Percentiles rank a stretch among this genome's conserved stretches.
phyloP scores from a whole-genome alignment of 176 grass and related monocot species.

The Paspalum vaginatum region DNA sequence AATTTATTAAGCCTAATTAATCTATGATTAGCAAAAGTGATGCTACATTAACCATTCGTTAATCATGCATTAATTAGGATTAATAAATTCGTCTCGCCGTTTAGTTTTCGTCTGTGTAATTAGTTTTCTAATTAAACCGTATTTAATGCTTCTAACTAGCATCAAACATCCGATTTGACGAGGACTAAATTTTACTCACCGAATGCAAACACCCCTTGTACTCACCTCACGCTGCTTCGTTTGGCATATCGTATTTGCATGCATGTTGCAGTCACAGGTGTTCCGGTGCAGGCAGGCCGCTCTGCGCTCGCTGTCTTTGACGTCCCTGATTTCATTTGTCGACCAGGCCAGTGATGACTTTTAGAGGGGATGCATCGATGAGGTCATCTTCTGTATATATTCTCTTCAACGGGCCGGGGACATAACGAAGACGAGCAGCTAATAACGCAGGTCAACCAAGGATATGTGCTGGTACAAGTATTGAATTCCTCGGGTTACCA shows the following conservation, averaged over 20 bases:
- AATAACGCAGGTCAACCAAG: background rate
- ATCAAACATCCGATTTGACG: no score
- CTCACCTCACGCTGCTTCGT: background rate
- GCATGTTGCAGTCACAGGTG: background rate
- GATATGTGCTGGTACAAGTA: background rate
- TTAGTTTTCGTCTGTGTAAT: no score
- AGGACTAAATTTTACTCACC: no score
- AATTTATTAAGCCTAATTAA: no score
- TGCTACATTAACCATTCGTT: no score
- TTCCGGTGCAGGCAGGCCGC: background rate
- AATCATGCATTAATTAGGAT: no score
- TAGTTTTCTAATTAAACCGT: no score
- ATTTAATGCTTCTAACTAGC: no score
- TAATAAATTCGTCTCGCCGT: no score
- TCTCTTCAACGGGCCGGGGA: constrained; percentile 11
- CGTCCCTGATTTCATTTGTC: background rate
- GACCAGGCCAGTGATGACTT: background rate
- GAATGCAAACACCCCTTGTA: no score
- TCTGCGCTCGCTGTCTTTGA: background rate
- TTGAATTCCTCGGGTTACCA: constrained; percentile 13
- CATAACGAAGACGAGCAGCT: background rate
- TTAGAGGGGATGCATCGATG: background rate
- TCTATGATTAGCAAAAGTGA: no score
- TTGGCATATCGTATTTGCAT: background rate
- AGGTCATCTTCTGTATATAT: constrained; percentile 21